Conservation (phyloP, 805 yeast species). For the Hanseniaspora mollemarum region DNA sequence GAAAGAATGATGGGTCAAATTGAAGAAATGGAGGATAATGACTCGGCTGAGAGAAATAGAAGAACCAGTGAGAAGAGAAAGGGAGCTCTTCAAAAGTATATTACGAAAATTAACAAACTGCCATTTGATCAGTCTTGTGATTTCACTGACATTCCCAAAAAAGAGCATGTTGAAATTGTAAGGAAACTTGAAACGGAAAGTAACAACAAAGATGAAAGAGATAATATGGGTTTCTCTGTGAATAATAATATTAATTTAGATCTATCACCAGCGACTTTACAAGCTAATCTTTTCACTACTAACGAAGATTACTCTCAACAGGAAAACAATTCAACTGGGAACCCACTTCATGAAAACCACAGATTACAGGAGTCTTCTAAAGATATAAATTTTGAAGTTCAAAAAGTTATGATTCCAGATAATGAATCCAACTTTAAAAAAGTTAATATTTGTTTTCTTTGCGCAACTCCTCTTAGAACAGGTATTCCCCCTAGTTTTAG, state of each 20-base stretch:
- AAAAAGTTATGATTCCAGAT: slow-evolving; percentile 22
- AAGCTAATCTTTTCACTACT: too few relatives aligned
- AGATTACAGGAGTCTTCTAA: neutral
- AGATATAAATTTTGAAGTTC: slow-evolving; percentile 2
- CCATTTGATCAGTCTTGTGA: neutral
- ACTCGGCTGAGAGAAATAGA: neutral
- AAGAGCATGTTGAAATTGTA: neutral
- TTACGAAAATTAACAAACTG: neutral
- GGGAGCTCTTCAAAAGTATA: neutral
- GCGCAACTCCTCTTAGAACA: slow-evolving; percentile 61
- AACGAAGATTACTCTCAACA: too few relatives aligned
- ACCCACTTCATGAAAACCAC: neutral
- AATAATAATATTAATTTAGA: neutral
- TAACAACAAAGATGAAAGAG: neutral
- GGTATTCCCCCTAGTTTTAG: slow-evolving; percentile 51
- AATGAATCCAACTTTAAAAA: slow-evolving; percentile 16
- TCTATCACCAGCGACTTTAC: too few relatives aligned
- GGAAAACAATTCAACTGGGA: too few relatives aligned
- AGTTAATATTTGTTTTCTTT: slow-evolving; percentile 47
- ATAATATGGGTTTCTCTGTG: neutral
- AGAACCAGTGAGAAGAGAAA: neutral
- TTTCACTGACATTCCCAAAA: neutral
- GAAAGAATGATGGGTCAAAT: neutral
- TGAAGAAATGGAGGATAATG: neutral
- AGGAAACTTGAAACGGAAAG: too few relatives aligned